Evolutionary conservation across 192 early-diverging fungal genomes (phyloP), one percentile per base, ranked within the genome.

Genomic region (Coemansia sp.): DNA sequence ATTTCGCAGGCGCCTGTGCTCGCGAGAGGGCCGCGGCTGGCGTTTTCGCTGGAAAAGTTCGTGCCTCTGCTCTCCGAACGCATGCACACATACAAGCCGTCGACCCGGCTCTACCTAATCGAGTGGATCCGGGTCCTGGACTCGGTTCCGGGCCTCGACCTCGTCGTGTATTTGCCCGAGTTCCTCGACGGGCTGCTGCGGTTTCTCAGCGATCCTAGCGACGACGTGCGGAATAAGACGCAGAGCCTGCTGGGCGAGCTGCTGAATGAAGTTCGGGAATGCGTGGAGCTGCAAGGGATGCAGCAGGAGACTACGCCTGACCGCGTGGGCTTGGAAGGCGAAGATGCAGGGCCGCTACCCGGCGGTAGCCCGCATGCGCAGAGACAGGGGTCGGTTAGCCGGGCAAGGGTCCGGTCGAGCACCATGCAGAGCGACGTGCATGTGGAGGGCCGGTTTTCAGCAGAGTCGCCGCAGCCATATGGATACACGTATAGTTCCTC

Each of bases 111-210:
- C 39, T 99, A 92, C 62, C 81, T 99, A 5, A 91, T 99, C 6
- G 89, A 93, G 42, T 99, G 97, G 91, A 91, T 99, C 38, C 80
- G 82, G 8, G 87, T 96, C 0, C 68, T 99, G 35, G 91, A 96
- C 60, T 89, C 92, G 0, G 88, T 98, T 15, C 97, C 96, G 0
- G 95, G 94, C 30, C 79, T 99, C 18, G 97, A 98, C 54, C 69
- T 99, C 26, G 87, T 98, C 12, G 83, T 84, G 1, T 93, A 90
- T 63, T 62, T 99, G 6, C 97, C 96, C 2, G 89, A 91, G 61
- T 99, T 97, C 61, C 75, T 99, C 30, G 93, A 95, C 63, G 94
- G 94, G 0, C 76, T 98, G 19, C 77, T 99, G 35, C 79, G 82
- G 30, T 98, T 93, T 50, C 80, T 99, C 37, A 89, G 83, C 69